Evolutionary conservation across 2,329 filamentous ascomycete genomes (phyloP).

Genomic region (Fusarium chlamydosporum): DNA sequence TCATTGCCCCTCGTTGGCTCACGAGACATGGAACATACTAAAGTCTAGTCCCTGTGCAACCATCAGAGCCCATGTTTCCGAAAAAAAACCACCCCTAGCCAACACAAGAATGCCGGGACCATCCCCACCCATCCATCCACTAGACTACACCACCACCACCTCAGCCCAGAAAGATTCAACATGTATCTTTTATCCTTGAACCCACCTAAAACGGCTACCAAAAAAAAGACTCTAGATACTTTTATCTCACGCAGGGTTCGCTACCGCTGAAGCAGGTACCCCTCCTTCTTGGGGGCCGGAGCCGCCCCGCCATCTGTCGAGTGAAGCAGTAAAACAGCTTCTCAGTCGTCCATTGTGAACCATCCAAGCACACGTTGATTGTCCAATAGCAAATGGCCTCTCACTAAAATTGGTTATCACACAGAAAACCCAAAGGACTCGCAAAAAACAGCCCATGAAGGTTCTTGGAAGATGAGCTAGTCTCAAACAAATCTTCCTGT

Average conservation of each 20-base stretch:
- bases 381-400: slow-evolving; percentile 23
- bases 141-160: slow-evolving; percentile 12
- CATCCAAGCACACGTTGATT: slow-evolving; percentile 23
- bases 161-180: slow-evolving; percentile 18
- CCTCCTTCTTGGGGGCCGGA: slow-evolving; percentile 26
- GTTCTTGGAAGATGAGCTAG: slow-evolving; percentile 27
- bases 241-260: not conserved
- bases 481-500: slow-evolving; percentile 22
- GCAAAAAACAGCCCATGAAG: slow-evolving; percentile 33
- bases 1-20: slow-evolving; percentile 45
- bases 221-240: not conserved
- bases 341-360: slow-evolving; percentile 29
- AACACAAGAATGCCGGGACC: slow-evolving; percentile 28
- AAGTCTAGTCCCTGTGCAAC: slow-evolving; percentile 16
- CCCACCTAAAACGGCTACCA: not conserved
- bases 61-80: slow-evolving; percentile 41
- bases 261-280: slow-evolving; percentile 18
- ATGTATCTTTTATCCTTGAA: not conserved
- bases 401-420: slow-evolving; percentile 7
- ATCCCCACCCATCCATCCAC: slow-evolving; percentile 6
- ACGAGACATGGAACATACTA: too few relatives aligned
- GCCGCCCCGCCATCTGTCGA: slow-evolving; percentile 45
- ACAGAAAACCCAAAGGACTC: slow-evolving; percentile 4
- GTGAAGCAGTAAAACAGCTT: slow-evolving; percentile 28
- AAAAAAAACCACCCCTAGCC: slow-evolving; percentile 16